These are phyloP conservation scores for Pythium insidiosum DNA, from an alignment of 352 stramenopile genomes.

Conservation along the genomic window DNA sequence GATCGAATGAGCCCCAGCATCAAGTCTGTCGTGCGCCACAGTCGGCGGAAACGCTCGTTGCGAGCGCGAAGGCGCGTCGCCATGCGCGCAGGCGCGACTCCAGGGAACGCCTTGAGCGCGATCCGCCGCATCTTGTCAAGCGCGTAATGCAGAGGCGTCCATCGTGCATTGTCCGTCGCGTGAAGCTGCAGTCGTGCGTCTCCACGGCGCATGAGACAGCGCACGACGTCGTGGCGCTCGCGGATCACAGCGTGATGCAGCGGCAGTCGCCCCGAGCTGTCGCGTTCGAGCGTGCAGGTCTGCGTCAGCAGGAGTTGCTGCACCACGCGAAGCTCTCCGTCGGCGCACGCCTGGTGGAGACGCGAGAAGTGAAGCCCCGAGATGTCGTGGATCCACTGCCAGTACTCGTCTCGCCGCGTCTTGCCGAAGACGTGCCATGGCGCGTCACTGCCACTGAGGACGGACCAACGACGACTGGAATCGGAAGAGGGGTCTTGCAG, in stretches of 20 bases:
- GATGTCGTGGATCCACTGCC: conserved; percentile 24
- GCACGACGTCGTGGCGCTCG: conserved; percentile 24
- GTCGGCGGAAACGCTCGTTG: conserved; percentile 20
- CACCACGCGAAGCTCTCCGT: conserved; percentile 13
- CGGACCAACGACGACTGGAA: conserved; percentile 1
- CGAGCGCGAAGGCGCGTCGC: conserved; percentile 5
- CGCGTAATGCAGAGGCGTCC: conserved; percentile 33
- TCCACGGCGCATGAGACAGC: conserved; percentile 19
- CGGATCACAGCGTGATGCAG: conserved; percentile 46
- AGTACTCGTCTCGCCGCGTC: conserved; percentile 7
- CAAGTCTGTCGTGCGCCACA: conserved; percentile 29
- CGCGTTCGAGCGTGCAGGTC: conserved; percentile 20
- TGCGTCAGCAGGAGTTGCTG: conserved; percentile 9
- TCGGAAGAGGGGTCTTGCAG: neutral
- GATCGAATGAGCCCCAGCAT: too few species aligned
- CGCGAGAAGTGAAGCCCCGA: conserved; percentile 19
- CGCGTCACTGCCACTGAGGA: conserved; percentile 3
- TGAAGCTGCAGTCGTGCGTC: conserved; percentile 36
- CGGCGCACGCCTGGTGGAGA: conserved; percentile 24
- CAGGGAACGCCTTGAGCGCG: conserved; percentile 2
- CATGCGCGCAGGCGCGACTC: neutral
- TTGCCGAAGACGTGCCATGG: conserved; percentile 38
- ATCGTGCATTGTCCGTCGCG: conserved; percentile 24
- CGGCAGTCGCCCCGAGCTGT: conserved; percentile 28
- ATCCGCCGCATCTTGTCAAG: conserved; percentile 33